Conservation (phyloP, 805 yeast species). For the Candida ortonii region DNA sequence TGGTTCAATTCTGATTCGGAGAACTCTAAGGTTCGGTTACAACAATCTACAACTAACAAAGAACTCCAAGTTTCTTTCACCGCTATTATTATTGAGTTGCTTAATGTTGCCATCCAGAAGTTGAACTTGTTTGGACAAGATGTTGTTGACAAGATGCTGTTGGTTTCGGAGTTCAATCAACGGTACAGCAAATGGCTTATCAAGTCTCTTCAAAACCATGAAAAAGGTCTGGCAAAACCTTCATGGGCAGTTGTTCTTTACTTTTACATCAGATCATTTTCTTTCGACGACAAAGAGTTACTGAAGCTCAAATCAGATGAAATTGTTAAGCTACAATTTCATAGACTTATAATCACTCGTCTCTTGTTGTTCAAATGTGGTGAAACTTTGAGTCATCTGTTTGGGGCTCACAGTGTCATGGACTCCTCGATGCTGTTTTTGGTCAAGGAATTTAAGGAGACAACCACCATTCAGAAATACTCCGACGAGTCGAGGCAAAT, state of each 20-base stretch:
- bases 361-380: slow-evolving; percentile 20
- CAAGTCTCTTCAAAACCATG: slow-evolving; percentile 12
- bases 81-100: slow-evolving; percentile 7
- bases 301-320: slow-evolving; percentile 14
- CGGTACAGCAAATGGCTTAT: slow-evolving; percentile 15
- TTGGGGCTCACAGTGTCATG: slow-evolving; percentile 13
- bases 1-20: slow-evolving; percentile 7
- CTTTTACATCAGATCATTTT: slow-evolving; percentile 15
- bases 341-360: slow-evolving; percentile 21
- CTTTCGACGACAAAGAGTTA: slow-evolving; percentile 13
- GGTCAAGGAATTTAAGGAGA: slow-evolving; percentile 16
- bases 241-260: slow-evolving; percentile 17
- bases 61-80: too few relatives aligned
- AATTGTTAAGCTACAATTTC: slow-evolving; percentile 25
- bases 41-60: too few relatives aligned
- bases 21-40: too few relatives aligned
- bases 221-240: background rate
- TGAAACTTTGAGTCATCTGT: slow-evolving; percentile 5
- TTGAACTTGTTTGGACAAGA: slow-evolving; percentile 11
- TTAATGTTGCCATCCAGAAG: too few relatives aligned
- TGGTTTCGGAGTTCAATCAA: too few relatives aligned
- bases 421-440: slow-evolving; percentile 19
- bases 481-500: slow-evolving; percentile 17
- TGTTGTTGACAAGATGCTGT: slow-evolving; percentile 14
- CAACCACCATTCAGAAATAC: slow-evolving; percentile 8